Evolutionary conservation across 192 early-diverging fungal species (phyloP).

Genomic region (Coemansia sp.): DNA sequence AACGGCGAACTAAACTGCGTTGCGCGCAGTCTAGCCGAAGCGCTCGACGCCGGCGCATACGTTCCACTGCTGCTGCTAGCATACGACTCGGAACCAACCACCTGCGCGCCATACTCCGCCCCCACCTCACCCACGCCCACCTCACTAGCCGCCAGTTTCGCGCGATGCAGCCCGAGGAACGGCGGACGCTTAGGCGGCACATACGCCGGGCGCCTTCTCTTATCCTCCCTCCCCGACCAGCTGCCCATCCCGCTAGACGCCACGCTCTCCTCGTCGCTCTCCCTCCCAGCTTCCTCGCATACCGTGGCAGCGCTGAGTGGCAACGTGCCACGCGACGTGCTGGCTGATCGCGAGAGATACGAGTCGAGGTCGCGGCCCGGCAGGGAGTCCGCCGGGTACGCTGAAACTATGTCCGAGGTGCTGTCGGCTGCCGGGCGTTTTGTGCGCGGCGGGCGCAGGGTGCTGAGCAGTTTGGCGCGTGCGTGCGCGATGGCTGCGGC

Average conservation of each 20-base stretch:
- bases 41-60: not conserved
- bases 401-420: slow-evolving; percentile 30
- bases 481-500: slow-evolving; percentile 32
- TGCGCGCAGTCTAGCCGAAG: slow-evolving; percentile 21
- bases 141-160: too few relatives aligned
- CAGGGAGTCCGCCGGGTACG: slow-evolving; percentile 41
- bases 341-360: slow-evolving; percentile 38
- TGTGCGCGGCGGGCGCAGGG: slow-evolving; percentile 6
- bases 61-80: not conserved
- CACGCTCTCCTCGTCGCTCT: slow-evolving; percentile 6
- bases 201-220: too few relatives aligned
- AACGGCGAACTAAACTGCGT: slow-evolving; percentile 49
- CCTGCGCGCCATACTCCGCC: too few relatives aligned
- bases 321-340: slow-evolving; percentile 26
- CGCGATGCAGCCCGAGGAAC: slow-evolving; percentile 39
- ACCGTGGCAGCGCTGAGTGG: slow-evolving; percentile 10
- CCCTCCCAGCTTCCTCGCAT: slow-evolving; percentile 3
- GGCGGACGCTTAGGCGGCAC: slow-evolving; percentile 36
- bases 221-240: not conserved
- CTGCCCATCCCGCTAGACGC: not conserved
- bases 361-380: slow-evolving; percentile 24
- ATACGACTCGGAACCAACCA: too few relatives aligned
- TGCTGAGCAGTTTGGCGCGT: slow-evolving; percentile 13
- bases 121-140: too few relatives aligned
- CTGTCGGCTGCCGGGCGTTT: slow-evolving; percentile 5